Conservation (phyloP, 768 basidiomycete genomes). For the Hypholoma fasciculare region DNA sequence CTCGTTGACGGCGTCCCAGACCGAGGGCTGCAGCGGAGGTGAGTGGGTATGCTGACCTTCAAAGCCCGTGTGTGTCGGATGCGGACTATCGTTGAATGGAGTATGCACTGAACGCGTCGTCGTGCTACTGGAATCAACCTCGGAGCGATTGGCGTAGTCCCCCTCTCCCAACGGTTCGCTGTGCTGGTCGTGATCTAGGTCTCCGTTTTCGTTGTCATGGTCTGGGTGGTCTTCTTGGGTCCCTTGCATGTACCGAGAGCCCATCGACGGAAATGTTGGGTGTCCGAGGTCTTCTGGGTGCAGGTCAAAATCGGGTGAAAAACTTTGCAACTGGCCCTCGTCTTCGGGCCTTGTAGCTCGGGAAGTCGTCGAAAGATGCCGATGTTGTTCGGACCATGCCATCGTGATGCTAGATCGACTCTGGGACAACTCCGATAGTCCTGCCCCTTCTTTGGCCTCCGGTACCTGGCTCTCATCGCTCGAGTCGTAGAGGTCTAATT, state of each 20-base stretch:
- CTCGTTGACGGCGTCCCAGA: conserved; percentile 17
- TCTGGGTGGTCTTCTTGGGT: not conserved
- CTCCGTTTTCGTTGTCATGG: not conserved
- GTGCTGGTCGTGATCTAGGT: conserved; percentile 9
- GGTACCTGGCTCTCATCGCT: conserved; percentile 1
- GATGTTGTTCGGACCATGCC: not conserved
- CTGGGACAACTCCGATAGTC: not conserved
- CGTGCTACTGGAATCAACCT: conserved; percentile 15
- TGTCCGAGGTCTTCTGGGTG: conserved; percentile 13
- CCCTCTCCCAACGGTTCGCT: conserved; percentile 18
- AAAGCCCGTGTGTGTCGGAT: not conserved
- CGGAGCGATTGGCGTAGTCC: conserved; percentile 9
- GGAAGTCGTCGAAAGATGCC: not conserved
- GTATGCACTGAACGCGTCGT: conserved; percentile 15
- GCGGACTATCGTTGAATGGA: conserved; percentile 12
- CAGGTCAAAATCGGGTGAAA: conserved; percentile 40
- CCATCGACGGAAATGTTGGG: not conserved
- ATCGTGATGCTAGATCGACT: not conserved
- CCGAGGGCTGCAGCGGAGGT: conserved; percentile 3
- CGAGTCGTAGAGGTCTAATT: conserved; percentile 37
- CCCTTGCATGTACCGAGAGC: not conserved
- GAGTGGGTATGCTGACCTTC: conserved; percentile 2
- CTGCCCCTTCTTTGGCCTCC: not conserved
- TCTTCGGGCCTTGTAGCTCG: not conserved
- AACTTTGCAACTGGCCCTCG: conserved; percentile 27